phyloP scores from a whole-genome alignment of 2,329 filamentous ascomycete genomes.

The Venturia effusa region DNA sequence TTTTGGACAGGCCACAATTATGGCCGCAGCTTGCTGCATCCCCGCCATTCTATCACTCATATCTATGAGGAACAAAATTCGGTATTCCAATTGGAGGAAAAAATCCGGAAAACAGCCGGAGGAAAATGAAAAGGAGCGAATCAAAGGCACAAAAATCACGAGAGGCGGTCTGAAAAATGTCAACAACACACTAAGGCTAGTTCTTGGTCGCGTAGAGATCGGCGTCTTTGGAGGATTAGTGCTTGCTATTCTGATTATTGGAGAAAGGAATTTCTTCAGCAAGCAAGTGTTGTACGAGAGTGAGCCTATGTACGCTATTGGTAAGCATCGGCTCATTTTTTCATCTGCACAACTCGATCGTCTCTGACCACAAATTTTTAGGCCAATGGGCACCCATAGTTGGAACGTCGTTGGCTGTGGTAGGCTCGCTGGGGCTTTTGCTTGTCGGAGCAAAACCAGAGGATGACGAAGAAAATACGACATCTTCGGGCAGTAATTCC shows the following conservation, averaged over 20 bases:
- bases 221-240: conserved; percentile 49
- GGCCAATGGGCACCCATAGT: conserved; percentile 52
- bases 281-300: conserved; percentile 45
- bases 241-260: conserved; percentile 47
- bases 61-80: conserved; percentile 53
- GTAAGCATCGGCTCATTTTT: conserved; percentile 28
- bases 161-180: conserved; percentile 36
- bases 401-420: conserved; percentile 43
- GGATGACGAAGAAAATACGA: background rate
- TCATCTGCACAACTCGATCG: background rate
- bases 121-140: conserved; percentile 26
- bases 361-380: conserved; percentile 16
- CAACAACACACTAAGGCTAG: conserved; percentile 24
- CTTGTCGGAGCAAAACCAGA: conserved; percentile 24
- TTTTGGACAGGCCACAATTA: conserved; percentile 48
- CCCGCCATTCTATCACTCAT: conserved; percentile 51
- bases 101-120: conserved; percentile 26
- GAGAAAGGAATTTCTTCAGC: conserved; percentile 56
- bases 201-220: conserved; percentile 39
- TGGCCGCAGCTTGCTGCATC: conserved; percentile 54
- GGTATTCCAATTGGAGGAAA: conserved; percentile 49
- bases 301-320: conserved; percentile 51
- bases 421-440: conserved; percentile 49
- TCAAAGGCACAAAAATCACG: conserved; percentile 47
- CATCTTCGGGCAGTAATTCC: conserved; percentile 14